These are phyloP conservation scores for Penicillium atrosanguineum DNA, from an alignment of 495 filamentous ascomycete species.

Conservation along the genomic window DNA sequence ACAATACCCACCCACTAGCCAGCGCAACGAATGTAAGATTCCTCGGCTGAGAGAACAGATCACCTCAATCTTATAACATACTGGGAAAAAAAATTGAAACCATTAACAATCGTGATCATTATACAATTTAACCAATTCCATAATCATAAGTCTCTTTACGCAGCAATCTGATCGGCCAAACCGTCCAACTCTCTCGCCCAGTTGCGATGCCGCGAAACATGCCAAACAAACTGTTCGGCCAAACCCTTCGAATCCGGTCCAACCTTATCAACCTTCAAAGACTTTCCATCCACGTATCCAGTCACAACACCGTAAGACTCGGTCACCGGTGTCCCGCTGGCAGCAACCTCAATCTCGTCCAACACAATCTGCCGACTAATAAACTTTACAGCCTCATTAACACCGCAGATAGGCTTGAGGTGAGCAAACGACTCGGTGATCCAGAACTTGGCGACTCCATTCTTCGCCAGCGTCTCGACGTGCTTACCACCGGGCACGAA, in stretches of 20 bases:
- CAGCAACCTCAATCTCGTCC: constrained; percentile 54
- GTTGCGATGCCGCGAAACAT: constrained; percentile 66
- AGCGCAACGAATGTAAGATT: constrained; percentile 5
- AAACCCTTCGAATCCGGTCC: constrained; percentile 56
- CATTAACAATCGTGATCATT: too few species aligned
- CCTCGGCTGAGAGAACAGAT: not conserved
- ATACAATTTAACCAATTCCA: too few species aligned
- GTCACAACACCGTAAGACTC: constrained; percentile 49
- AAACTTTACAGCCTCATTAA: constrained; percentile 66
- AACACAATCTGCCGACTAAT: constrained; percentile 54
- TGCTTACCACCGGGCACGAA: constrained; percentile 76
- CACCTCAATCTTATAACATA: not conserved
- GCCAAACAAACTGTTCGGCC: constrained; percentile 62
- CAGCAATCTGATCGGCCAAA: constrained; percentile 41
- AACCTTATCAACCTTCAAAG: constrained; percentile 23
- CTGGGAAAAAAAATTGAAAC: too few species aligned
- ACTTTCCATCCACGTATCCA: constrained; percentile 42
- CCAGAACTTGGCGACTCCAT: constrained; percentile 79
- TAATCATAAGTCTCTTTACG: constrained; percentile 13
- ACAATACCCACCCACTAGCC: not conserved
- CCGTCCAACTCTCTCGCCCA: constrained; percentile 73
- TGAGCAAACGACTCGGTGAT: constrained; percentile 80
- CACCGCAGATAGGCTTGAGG: constrained; percentile 73
- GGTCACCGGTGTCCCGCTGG: constrained; percentile 51
- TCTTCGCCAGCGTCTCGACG: constrained; percentile 60